phyloP scores from a whole-genome alignment of 805 yeast species.

The Ogataea sp. region DNA sequence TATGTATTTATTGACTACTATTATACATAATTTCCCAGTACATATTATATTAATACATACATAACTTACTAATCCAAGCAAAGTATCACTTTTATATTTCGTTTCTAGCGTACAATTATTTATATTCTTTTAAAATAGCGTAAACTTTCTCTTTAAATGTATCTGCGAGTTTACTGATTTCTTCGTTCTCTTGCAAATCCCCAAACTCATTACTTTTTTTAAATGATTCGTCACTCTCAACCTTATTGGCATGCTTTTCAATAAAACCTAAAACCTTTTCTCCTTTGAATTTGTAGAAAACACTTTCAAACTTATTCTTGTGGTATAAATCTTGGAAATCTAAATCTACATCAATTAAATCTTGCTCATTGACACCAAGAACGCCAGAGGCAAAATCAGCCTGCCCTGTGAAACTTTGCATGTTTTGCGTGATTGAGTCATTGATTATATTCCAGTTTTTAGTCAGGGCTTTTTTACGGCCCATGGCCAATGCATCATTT shows the following conservation, averaged over 20 bases:
- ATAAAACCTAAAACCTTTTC: slow-evolving; percentile 10
- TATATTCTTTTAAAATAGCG: not conserved
- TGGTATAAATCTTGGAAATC: slow-evolving; percentile 13
- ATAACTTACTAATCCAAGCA: too few relatives aligned
- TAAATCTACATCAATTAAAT: slow-evolving; percentile 36
- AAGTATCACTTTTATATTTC: too few relatives aligned
- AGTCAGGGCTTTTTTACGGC: slow-evolving; percentile 16
- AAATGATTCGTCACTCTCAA: slow-evolving; percentile 11
- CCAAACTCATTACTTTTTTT: slow-evolving; percentile 16
- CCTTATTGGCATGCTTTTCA: slow-evolving; percentile 4
- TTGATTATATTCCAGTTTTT: slow-evolving; percentile 40
- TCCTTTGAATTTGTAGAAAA: slow-evolving; percentile 4
- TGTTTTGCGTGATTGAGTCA: slow-evolving; percentile 15
- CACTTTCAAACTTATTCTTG: slow-evolving; percentile 6
- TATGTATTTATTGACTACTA: too few relatives aligned
- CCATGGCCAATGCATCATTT: slow-evolving; percentile 14
- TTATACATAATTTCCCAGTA: too few relatives aligned
- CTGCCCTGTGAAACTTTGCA: slow-evolving; percentile 7
- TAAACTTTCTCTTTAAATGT: slow-evolving; percentile 5
- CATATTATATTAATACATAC: too few relatives aligned
- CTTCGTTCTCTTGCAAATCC: slow-evolving; percentile 6
- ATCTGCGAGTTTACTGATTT: slow-evolving; percentile 12
- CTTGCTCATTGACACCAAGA: slow-evolving; percentile 33
- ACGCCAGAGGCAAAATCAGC: slow-evolving; percentile 9
- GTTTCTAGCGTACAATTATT: too few relatives aligned